phyloP scores from a whole-genome alignment of 2,329 filamentous ascomycete genomes.

The Pleomassaria siparia region DNA sequence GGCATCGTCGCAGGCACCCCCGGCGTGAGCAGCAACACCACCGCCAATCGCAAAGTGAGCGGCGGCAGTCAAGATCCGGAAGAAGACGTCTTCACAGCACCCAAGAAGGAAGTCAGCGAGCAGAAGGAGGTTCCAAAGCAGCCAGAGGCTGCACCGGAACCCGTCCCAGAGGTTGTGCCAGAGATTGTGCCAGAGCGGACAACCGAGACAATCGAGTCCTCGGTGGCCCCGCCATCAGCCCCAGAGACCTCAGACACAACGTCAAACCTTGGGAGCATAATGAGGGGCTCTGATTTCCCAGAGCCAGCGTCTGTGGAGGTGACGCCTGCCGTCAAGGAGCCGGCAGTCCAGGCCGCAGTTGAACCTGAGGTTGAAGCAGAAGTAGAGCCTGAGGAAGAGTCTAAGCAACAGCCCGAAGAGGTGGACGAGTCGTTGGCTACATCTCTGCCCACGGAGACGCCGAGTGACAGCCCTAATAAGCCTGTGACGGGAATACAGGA shows the following conservation, averaged over 20 bases:
- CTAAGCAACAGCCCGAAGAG: not conserved
- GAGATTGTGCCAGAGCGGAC: conserved; percentile 46
- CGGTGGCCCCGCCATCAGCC: conserved; percentile 36
- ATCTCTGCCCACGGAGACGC: conserved; percentile 9
- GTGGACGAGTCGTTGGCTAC: not conserved
- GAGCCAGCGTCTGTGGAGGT: conserved; percentile 13
- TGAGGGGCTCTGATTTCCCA: conserved; percentile 41
- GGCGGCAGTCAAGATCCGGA: conserved; percentile 36
- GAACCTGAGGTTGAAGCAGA: conserved; percentile 48
- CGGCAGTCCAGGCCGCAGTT: not conserved
- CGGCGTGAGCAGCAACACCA: conserved; percentile 28
- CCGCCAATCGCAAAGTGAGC: conserved; percentile 40
- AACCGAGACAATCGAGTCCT: conserved; percentile 43
- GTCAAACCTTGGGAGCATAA: conserved; percentile 36
- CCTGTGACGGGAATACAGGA: conserved; percentile 46
- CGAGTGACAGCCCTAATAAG: conserved; percentile 49
- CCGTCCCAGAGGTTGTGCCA: conserved; percentile 43
- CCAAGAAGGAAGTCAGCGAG: conserved; percentile 44
- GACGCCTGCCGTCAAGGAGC: conserved; percentile 13
- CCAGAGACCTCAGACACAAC: conserved; percentile 27
- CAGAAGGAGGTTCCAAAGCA: conserved; percentile 44
- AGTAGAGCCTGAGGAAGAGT: conserved; percentile 11
- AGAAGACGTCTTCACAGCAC: conserved; percentile 31
- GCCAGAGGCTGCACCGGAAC: conserved; percentile 39
- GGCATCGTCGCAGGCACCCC: conserved; percentile 27